Evolutionary conservation across 2,329 filamentous ascomycete genomes (phyloP), one percentile per base, ranked within the genome.

Genomic region (Sclerotinia sclerotiorum): DNA sequence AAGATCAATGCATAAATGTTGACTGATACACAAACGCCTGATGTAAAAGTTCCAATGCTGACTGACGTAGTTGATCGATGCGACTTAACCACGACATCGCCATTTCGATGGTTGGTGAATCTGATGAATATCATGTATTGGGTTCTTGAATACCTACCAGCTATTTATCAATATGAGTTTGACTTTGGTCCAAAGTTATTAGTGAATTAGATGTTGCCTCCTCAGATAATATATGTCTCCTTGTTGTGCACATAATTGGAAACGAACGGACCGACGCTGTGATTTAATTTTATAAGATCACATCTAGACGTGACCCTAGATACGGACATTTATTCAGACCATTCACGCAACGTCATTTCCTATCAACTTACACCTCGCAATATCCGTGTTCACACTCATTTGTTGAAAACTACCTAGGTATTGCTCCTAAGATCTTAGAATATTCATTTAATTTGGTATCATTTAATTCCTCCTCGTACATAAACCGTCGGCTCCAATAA

Each of bases 401-500:
- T 39, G 48, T 52, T 46, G 24, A 49, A 51, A 57, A 24, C n/a
- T 48, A 2, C 24, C 24, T 21, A 54, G 24, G 48, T 52, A 62
- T 67, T 51, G 58, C 51, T 62, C 35, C 21, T n/a, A 24, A 67
- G 48, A 62, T 42, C 65, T 62, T 63, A 51, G 49, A 62, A 54
- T 54, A 62, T 67, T 35, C 46, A 39, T 67, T 67, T 54, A 11
- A 48, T 62, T 54, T 15, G 49, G n/a, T 52, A 62, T 46, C 29
- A 62, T 67, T 67, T 35, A 44, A 56, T 54, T 32, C n/a, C 29
- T 54, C n/a, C 35, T 7, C 32, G 54, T 54, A 67, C 35, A 49
- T 54, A 67, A 32, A 54, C 17, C 13, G 3, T 35, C 48, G 1
- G 19, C 27, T 54, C 21, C 17, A 46, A 54, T 54, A 42, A 62